Conservation (phyloP, 495 filamentous ascomycete genomes). For the Aspergillus haitiensis region DNA sequence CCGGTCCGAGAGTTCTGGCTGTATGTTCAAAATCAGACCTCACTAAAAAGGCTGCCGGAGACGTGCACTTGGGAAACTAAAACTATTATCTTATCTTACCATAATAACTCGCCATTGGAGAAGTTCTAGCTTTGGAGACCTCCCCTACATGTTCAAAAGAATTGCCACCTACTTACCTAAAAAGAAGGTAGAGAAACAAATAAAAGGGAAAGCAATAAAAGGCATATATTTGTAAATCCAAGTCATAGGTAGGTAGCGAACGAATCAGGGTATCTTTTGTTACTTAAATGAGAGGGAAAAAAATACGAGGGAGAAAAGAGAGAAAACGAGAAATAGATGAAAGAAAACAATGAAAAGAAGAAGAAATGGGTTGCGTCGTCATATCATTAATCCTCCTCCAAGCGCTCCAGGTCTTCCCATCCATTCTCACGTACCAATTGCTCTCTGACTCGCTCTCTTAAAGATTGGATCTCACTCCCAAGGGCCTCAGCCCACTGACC, state of each 20-base stretch:
- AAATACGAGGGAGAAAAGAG: slow-evolving; percentile 14
- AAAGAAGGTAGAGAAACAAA: slow-evolving; percentile 1
- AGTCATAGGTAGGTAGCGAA: slow-evolving; percentile 18
- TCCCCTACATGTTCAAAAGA: not conserved
- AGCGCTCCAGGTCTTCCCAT: slow-evolving; percentile 65
- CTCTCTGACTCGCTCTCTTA: slow-evolving; percentile 58
- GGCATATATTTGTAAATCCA: not conserved
- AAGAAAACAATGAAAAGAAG: slow-evolving; percentile 1
- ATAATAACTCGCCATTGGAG: no score
- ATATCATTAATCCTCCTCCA: slow-evolving; percentile 39
- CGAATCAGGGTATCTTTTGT: slow-evolving; percentile 30
- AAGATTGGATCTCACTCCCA: slow-evolving; percentile 56
- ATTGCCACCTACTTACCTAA: slow-evolving; percentile 3
- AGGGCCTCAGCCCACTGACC: slow-evolving; percentile 78
- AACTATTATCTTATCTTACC: no score
- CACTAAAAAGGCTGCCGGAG: no score
- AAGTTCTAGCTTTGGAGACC: no score
- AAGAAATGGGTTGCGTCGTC: not conserved
- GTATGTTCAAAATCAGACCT: no score
- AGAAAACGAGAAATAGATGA: slow-evolving; percentile 20
- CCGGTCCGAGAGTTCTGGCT: no score
- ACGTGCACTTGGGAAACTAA: no score
- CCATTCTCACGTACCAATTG: slow-evolving; percentile 67
- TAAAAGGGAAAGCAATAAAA: not conserved
- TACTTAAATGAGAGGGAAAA: slow-evolving; percentile 7